Evolutionary conservation across 2,329 filamentous ascomycete genomes (phyloP).

Genomic region (Plenodomus tracheiphilus): DNA sequence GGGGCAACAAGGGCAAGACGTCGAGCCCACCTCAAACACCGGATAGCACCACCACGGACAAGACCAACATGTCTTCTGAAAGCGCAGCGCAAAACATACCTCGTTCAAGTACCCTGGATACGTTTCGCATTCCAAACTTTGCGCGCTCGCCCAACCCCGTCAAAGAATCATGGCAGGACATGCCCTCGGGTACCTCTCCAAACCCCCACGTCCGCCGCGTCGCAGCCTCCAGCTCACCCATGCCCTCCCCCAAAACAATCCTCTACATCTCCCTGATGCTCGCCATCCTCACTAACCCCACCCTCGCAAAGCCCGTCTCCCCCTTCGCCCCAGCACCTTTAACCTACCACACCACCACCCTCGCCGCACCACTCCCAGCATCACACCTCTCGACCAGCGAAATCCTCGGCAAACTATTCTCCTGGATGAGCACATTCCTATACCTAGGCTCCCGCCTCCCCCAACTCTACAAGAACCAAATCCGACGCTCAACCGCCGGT

Average conservation of each 20-base stretch:
- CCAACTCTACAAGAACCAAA: constrained; percentile 68
- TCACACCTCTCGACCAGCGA: constrained; percentile 25
- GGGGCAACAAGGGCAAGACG: constrained; percentile 11
- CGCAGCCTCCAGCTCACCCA: constrained; percentile 46
- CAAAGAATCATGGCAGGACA: constrained; percentile 31
- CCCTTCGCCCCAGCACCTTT: constrained; percentile 27
- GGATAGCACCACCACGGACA: constrained; percentile 5
- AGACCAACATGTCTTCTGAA: constrained; percentile 10
- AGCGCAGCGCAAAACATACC: constrained; percentile 26
- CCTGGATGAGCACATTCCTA: constrained; percentile 49
- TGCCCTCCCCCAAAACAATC: constrained; percentile 51
- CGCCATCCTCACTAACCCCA: constrained; percentile 47
- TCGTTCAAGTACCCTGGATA: constrained; percentile 37
- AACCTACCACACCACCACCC: constrained; percentile 10
- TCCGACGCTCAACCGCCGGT: constrained; percentile 65
- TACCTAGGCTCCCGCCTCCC: constrained; percentile 51
- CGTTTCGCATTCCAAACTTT: constrained; percentile 44
- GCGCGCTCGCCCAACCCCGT: constrained; percentile 33
- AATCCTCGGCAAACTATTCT: constrained; percentile 47
- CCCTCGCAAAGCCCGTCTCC: constrained; percentile 31
- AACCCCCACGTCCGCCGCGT: constrained; percentile 38
- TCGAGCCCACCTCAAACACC: constrained; percentile 4
- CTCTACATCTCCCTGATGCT: constrained; percentile 52
- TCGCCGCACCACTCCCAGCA: constrained; percentile 16
- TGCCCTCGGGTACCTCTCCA: constrained; percentile 22